Evolutionary conservation across 2,329 filamentous ascomycete genomes (phyloP).

Genomic region (Botryosphaeria agaves): DNA sequence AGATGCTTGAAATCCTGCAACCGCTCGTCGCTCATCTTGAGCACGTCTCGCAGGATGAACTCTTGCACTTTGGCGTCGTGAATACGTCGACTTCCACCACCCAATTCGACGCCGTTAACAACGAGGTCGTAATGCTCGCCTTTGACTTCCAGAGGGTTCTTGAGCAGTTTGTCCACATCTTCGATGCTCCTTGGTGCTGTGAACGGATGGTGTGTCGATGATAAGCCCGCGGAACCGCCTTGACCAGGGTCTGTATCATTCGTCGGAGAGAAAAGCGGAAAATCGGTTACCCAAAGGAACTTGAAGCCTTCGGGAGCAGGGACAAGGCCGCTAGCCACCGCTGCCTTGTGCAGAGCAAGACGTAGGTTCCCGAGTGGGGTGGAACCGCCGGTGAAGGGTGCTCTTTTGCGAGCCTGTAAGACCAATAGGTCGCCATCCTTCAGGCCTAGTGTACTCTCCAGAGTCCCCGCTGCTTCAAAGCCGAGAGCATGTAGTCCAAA

Average conservation of each 20-base stretch:
- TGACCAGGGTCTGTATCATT: conserved; percentile 55
- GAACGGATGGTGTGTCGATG: conserved; percentile 88
- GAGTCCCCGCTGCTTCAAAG: conserved; percentile 46
- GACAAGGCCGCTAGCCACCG: conserved; percentile 45
- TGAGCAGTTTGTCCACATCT: conserved; percentile 60
- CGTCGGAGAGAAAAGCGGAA: conserved; percentile 74
- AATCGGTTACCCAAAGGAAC: conserved; percentile 77
- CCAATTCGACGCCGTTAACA: conserved; percentile 85
- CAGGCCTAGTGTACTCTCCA: conserved; percentile 34
- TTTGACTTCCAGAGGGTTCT: conserved; percentile 51
- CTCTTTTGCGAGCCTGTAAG: conserved; percentile 57
- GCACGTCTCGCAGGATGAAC: conserved; percentile 65
- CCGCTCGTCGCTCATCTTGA: conserved; percentile 56
- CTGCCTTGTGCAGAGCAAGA: conserved; percentile 48
- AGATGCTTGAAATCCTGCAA: conserved; percentile 75
- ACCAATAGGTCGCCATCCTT: conserved; percentile 65
- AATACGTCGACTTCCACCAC: conserved; percentile 84
- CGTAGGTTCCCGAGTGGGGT: conserved; percentile 57
- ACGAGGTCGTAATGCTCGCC: conserved; percentile 95
- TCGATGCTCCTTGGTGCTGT: conserved; percentile 59
- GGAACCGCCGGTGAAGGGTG: conserved; percentile 53
- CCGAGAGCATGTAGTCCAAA: conserved; percentile 64
- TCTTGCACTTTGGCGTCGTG: conserved; percentile 72
- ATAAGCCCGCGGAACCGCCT: conserved; percentile 62
- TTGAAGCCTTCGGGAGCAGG: conserved; percentile 33